Percentiles rank a stretch among this genome's conserved stretches.
Conservation (phyloP, 202 grass and related monocot species). For the Tripidium arundinaceum region DNA sequence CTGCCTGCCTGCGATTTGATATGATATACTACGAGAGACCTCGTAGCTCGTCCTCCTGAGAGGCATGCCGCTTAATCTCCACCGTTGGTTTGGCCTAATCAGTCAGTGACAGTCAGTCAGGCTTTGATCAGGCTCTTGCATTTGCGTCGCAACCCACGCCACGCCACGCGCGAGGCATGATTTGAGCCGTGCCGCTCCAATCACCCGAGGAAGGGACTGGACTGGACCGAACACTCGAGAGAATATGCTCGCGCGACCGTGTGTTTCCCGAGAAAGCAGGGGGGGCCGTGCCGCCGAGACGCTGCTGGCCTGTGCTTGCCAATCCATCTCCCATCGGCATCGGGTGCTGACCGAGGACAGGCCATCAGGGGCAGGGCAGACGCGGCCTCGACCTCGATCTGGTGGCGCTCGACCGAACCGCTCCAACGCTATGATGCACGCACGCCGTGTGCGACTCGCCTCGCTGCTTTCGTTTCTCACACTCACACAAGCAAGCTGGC, state of each 20-base stretch:
- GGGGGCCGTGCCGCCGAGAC: too few species aligned
- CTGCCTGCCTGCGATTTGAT: too few species aligned
- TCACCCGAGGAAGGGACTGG: neutral
- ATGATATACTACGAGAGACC: too few species aligned
- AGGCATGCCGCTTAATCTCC: neutral
- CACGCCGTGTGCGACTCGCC: too few species aligned
- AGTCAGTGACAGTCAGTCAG: neutral
- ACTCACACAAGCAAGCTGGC: neutral
- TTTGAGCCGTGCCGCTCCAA: neutral
- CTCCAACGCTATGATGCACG: neutral
- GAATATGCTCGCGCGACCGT: neutral
- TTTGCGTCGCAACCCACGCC: neutral
- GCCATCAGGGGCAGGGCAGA: too few species aligned
- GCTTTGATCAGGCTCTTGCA: neutral
- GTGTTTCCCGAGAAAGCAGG: neutral
- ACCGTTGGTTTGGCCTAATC: neutral
- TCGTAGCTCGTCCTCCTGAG: too few species aligned
- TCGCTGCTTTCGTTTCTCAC: neutral
- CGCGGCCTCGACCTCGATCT: neutral
- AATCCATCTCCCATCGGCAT: neutral
- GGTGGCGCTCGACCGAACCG: neutral
- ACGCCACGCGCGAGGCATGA: neutral
- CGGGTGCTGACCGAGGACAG: neutral
- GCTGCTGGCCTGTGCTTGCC: too few species aligned
- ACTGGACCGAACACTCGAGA: neutral